Conservation (phyloP, 169 alveolate genomes). For the Plasmodium ovale region DNA sequence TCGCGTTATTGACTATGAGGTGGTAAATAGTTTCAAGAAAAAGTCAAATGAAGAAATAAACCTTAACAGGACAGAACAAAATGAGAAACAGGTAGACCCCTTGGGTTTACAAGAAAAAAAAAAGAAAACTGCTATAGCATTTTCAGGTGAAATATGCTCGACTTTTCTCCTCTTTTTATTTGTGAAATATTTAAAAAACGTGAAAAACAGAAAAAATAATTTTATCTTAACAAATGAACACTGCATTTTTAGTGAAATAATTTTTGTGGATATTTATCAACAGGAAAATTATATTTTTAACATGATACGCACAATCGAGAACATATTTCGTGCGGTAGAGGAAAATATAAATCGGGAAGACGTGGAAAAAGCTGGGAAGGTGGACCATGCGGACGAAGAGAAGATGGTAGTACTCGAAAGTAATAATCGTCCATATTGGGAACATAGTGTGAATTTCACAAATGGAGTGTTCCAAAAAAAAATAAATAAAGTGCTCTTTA, state of each 20-base stretch:
- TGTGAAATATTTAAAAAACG: constrained; percentile 59
- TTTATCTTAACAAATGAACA: constrained; percentile 43
- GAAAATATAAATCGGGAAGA: not conserved
- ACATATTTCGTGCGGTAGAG: constrained; percentile 21
- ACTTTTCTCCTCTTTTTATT: constrained; percentile 46
- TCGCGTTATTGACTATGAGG: not conserved
- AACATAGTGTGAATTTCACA: not conserved
- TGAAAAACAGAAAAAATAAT: constrained; percentile 43
- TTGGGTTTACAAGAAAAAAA: not conserved
- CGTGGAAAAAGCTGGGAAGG: not conserved
- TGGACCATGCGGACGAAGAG: not conserved
- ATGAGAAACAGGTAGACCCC: constrained; percentile 9
- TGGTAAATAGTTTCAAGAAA: not conserved
- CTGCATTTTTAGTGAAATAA: constrained; percentile 50
- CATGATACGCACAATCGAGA: constrained; percentile 8
- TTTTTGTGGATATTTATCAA: constrained; percentile 46
- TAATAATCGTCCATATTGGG: no score
- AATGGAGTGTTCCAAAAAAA: constrained; percentile 56
- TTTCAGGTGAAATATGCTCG: constrained; percentile 73
- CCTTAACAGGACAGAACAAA: not conserved
- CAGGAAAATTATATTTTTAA: constrained; percentile 45
- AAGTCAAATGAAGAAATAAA: not conserved
- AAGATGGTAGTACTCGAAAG: not conserved
- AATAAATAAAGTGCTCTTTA: constrained; percentile 39
- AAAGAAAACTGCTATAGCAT: constrained; percentile 63